Evolutionary conservation across 208 protist genomes (phyloP).

Genomic region (Kentomonas sorsogonicus): DNA sequence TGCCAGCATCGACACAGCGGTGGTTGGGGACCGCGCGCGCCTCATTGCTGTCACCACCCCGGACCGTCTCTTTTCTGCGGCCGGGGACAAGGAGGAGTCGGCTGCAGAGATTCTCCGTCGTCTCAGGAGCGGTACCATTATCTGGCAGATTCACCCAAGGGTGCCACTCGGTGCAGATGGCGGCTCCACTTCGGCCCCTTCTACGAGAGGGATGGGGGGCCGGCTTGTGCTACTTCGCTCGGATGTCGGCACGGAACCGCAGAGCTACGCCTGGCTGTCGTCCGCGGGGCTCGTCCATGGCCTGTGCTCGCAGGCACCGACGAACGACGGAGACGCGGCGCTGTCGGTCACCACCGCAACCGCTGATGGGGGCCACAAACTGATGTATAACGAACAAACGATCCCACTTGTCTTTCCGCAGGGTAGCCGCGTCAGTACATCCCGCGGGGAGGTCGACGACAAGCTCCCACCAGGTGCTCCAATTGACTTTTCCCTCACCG

Average conservation of each 20-base stretch:
- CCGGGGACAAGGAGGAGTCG: not conserved
- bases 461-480: slow-evolving; percentile 12
- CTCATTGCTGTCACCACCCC: not conserved
- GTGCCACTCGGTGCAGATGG: too few species aligned
- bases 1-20: not conserved
- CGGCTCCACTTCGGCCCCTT: not conserved
- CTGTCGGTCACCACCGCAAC: slow-evolving; percentile 9
- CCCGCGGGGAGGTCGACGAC: not conserved
- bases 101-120: not conserved
- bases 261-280: slow-evolving; percentile 60
- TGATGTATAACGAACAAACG: too few species aligned
- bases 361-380: too few species aligned
- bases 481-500: slow-evolving; percentile 71
- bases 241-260: slow-evolving; percentile 17
- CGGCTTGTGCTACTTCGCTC: slow-evolving; percentile 40
- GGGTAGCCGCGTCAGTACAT: not conserved
- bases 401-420: slow-evolving; percentile 15
- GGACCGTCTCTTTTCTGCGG: not conserved
- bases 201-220: slow-evolving; percentile 14
- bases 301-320: slow-evolving; percentile 20
- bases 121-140: not conserved
- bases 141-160: too few species aligned
- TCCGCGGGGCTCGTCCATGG: slow-evolving; percentile 48
- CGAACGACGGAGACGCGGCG: slow-evolving; percentile 14
- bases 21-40: not conserved